These are phyloP conservation scores for Gryganskiella cystojenkinii DNA, from an alignment of 192 early-diverging fungal genomes.

Conservation along the genomic window DNA sequence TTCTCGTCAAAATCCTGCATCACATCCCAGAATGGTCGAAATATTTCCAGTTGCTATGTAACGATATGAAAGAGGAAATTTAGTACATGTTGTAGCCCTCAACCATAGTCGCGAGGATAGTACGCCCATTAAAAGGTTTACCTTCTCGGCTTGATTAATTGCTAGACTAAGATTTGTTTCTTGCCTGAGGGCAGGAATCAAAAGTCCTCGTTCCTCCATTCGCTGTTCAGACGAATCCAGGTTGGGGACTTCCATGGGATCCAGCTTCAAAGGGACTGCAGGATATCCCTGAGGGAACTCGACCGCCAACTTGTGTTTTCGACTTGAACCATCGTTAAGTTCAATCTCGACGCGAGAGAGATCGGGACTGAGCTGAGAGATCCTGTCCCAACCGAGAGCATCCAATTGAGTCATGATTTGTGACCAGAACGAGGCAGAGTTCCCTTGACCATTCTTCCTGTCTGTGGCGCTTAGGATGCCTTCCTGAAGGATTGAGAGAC, in stretches of 20 bases:
- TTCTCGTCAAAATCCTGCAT: constrained; percentile 53
- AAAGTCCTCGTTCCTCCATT: neutral
- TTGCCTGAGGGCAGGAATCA: neutral
- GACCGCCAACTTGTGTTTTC: constrained; percentile 31
- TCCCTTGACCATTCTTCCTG: neutral
- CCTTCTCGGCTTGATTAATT: constrained; percentile 21
- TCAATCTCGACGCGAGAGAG: constrained; percentile 22
- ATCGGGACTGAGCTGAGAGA: constrained; percentile 21
- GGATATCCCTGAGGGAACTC: constrained; percentile 32
- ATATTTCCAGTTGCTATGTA: constrained; percentile 20
- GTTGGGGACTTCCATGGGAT: constrained; percentile 30
- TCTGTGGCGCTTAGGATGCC: constrained; percentile 15
- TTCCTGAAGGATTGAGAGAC: constrained; percentile 13
- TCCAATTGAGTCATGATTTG: constrained; percentile 36
- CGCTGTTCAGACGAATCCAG: constrained; percentile 1
- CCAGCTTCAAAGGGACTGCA: constrained; percentile 12
- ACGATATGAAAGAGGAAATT: neutral
- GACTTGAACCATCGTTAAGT: constrained; percentile 24
- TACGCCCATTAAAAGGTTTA: neutral
- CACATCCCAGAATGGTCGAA: constrained; percentile 41
- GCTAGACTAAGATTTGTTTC: constrained; percentile 2
- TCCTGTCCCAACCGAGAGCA: constrained; percentile 30
- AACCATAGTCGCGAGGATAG: neutral
- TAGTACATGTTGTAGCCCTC: neutral
- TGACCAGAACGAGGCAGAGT: constrained; percentile 21